Conservation (phyloP, 495 filamentous ascomycete species). For the Pyrenula massariospora region DNA sequence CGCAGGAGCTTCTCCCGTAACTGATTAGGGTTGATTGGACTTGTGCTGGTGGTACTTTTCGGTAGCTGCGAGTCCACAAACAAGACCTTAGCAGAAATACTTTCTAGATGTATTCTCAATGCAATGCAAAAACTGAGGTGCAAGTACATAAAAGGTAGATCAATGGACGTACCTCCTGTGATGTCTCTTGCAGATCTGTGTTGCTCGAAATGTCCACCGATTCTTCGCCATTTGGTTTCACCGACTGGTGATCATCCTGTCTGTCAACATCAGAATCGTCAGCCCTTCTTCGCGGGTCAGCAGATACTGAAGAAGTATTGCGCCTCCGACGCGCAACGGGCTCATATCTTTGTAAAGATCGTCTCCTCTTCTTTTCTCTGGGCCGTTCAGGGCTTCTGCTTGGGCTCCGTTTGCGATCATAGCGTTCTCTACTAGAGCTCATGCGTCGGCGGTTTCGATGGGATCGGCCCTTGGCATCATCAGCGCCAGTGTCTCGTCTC, state of each 20-base stretch:
- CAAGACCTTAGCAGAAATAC: too few species aligned
- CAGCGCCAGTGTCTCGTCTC: conserved; percentile 29
- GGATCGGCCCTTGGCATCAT: conserved; percentile 35
- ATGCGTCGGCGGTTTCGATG: conserved; percentile 24
- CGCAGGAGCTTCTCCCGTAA: conserved; percentile 54
- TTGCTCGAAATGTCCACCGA: background rate
- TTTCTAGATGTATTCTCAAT: too few species aligned
- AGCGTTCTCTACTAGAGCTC: conserved; percentile 24
- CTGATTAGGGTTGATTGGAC: conserved; percentile 34
- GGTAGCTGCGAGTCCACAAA: conserved; percentile 1
- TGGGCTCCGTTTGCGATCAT: conserved; percentile 19
- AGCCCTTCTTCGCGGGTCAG: conserved; percentile 42
- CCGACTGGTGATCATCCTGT: background rate
- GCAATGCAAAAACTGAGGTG: too few species aligned
- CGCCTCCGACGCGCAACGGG: conserved; percentile 34
- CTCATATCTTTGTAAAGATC: conserved; percentile 40
- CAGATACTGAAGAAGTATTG: conserved; percentile 38
- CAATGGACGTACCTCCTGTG: too few species aligned
- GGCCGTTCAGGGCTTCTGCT: conserved; percentile 22
- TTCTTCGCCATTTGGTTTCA: background rate
- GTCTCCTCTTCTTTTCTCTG: conserved; percentile 35
- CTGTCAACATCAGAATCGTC: conserved; percentile 47
- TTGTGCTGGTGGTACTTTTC: background rate
- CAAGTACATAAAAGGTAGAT: too few species aligned
- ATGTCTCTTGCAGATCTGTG: background rate